These are phyloP conservation scores for Naganishia vishniacii DNA, from an alignment of 768 basidiomycete genomes.

Conservation along the genomic window DNA sequence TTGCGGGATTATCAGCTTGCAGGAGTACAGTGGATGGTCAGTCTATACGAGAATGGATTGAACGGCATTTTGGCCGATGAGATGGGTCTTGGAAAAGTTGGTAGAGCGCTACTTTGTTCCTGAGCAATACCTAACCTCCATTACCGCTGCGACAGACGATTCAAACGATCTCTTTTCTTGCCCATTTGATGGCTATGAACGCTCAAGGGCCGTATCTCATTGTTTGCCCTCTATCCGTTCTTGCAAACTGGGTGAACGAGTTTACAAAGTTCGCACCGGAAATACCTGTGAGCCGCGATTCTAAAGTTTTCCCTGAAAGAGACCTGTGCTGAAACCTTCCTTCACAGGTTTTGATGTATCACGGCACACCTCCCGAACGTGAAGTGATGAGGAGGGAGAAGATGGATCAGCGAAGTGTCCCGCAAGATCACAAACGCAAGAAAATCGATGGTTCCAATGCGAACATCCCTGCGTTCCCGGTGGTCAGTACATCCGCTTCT, in stretches of 20 bases:
- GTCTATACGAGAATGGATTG: constrained; percentile 64
- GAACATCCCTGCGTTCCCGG: constrained; percentile 58
- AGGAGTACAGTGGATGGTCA: constrained; percentile 92
- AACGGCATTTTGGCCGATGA: constrained; percentile 66
- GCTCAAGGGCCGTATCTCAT: constrained; percentile 73
- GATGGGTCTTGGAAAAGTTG: constrained; percentile 75
- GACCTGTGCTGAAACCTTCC: neutral
- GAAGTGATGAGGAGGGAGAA: constrained; percentile 59
- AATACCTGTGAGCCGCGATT: constrained; percentile 52
- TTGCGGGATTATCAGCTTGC: constrained; percentile 88
- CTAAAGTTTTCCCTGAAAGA: constrained; percentile 10
- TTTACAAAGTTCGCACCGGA: constrained; percentile 76
- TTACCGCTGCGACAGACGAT: too few species aligned
- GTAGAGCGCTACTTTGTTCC: neutral
- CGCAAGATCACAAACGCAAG: constrained; percentile 1
- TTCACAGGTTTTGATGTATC: constrained; percentile 83
- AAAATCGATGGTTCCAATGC: constrained; percentile 19
- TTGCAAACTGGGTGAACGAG: constrained; percentile 86
- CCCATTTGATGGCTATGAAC: constrained; percentile 72
- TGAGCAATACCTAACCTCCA: too few species aligned
- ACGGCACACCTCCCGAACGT: constrained; percentile 75
- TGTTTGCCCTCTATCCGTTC: constrained; percentile 85
- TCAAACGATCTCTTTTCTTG: constrained; percentile 89
- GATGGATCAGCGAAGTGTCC: constrained; percentile 3
- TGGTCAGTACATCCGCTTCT: constrained; percentile 51